Percentiles rank a stretch among this genome's conserved stretches.
Evolutionary conservation across 78 protist genomes (phyloP).

Genomic region (Bodo saltans): DNA sequence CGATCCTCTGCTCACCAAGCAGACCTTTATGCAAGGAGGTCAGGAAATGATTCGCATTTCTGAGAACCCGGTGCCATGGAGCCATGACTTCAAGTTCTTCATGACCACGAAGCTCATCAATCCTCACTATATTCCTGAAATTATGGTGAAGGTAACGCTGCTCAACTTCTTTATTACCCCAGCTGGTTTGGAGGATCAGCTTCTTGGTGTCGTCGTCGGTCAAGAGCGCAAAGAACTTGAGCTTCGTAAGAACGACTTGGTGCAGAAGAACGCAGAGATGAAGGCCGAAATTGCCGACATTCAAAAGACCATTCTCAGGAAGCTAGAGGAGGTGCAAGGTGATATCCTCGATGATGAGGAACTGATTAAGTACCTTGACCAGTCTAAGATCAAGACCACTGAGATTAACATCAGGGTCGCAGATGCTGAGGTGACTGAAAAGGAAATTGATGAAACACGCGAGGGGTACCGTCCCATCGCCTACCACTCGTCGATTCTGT

Average conservation of each 20-base stretch:
- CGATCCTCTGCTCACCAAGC: constrained; percentile 57
- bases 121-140: constrained; percentile 68
- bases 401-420: constrained; percentile 39
- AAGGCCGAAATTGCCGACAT: constrained; percentile 18
- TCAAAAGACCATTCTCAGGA: constrained; percentile 47
- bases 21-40: constrained; percentile 48
- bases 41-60: constrained; percentile 50
- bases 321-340: constrained; percentile 44
- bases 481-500: constrained; percentile 41
- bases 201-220: constrained; percentile 47
- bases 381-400: constrained; percentile 45
- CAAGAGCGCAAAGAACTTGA: constrained; percentile 49
- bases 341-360: constrained; percentile 61
- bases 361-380: constrained; percentile 52
- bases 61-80: constrained; percentile 68
- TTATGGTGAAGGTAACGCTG: constrained; percentile 49
- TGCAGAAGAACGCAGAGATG: constrained; percentile 39
- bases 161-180: constrained; percentile 62
- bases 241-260: constrained; percentile 10
- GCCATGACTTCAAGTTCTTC: constrained; percentile 54
- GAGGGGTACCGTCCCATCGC: constrained; percentile 51
- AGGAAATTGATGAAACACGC: constrained; percentile 39
- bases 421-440: constrained; percentile 51
- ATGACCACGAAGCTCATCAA: constrained; percentile 64
- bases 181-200: constrained; percentile 70